These are phyloP conservation scores for Populus hybrid DNA, from an alignment of 441 rosid species.

Conservation along the genomic window DNA sequence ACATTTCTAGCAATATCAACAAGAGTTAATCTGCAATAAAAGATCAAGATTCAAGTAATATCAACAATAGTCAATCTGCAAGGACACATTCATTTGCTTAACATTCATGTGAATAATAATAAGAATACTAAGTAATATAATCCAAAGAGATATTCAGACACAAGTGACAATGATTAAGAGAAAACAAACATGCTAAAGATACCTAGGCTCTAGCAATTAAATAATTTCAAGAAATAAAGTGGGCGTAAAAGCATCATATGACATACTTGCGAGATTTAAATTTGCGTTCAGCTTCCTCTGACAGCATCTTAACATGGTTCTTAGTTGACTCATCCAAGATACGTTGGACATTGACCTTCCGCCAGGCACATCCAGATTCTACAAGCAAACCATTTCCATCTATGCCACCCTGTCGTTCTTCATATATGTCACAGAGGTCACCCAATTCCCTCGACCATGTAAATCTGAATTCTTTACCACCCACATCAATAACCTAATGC, in stretches of 20 bases:
- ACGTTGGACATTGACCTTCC: constrained; percentile 88
- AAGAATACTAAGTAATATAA: not conserved
- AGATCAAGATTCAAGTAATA: not conserved
- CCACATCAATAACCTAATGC: constrained; percentile 81
- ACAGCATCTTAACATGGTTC: constrained; percentile 90
- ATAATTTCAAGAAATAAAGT: constrained; percentile 6
- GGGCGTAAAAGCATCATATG: constrained; percentile 3
- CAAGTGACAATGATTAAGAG: not conserved
- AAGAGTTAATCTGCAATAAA: not conserved
- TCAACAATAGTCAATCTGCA: not conserved
- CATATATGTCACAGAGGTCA: constrained; percentile 90
- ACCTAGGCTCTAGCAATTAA: not conserved
- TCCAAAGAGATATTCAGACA: not conserved
- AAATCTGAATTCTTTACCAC: constrained; percentile 93
- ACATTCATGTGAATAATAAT: not conserved
- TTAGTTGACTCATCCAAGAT: constrained; percentile 87
- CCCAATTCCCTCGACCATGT: constrained; percentile 88
- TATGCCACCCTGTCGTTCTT: constrained; percentile 75
- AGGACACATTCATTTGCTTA: not conserved
- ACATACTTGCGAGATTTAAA: constrained; percentile 82
- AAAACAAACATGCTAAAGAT: not conserved
- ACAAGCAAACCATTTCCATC: constrained; percentile 84
- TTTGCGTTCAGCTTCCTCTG: constrained; percentile 95
- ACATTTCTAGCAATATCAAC: not conserved
- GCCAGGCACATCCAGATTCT: constrained; percentile 97